Conservation (phyloP, 441 rosid species). For the Flueggea neowawraea region DNA sequence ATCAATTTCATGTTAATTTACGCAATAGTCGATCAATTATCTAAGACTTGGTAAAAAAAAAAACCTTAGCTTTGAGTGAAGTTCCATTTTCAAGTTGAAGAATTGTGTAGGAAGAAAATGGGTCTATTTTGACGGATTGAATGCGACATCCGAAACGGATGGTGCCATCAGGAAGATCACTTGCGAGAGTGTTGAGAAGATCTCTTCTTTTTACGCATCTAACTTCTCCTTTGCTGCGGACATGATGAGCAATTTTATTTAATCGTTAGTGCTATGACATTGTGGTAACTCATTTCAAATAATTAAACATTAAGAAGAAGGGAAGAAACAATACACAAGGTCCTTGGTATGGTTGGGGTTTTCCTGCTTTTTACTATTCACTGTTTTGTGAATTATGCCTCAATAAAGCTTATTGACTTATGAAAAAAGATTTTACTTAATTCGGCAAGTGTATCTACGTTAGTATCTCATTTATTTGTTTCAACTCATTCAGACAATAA, state of each 20-base stretch:
- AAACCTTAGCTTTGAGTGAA: constrained; percentile 45
- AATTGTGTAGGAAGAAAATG: constrained; percentile 27
- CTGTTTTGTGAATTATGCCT: no score
- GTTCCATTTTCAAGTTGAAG: constrained; percentile 31
- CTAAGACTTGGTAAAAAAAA: neutral
- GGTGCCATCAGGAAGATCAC: constrained; percentile 32
- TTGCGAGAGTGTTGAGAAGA: constrained; percentile 36
- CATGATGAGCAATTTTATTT: neutral
- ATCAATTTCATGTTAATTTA: no score
- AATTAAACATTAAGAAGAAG: no score
- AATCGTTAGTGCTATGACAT: neutral
- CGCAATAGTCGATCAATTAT: neutral
- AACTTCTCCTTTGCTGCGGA: constrained; percentile 34
- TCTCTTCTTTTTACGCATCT: constrained; percentile 41
- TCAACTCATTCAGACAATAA: no score
- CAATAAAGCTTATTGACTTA: no score
- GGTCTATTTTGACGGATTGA: constrained; percentile 26
- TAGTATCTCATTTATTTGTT: no score
- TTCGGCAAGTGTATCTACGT: no score
- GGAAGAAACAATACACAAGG: no score
- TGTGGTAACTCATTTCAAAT: neutral
- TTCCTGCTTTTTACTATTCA: no score
- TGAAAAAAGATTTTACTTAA: no score
- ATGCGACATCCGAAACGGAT: constrained; percentile 35
- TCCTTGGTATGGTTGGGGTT: no score